Base-by-base conservation (phyloP, 2,329 filamentous ascomycete genomes). In the Pseudopithomyces chartarum region DNA sequence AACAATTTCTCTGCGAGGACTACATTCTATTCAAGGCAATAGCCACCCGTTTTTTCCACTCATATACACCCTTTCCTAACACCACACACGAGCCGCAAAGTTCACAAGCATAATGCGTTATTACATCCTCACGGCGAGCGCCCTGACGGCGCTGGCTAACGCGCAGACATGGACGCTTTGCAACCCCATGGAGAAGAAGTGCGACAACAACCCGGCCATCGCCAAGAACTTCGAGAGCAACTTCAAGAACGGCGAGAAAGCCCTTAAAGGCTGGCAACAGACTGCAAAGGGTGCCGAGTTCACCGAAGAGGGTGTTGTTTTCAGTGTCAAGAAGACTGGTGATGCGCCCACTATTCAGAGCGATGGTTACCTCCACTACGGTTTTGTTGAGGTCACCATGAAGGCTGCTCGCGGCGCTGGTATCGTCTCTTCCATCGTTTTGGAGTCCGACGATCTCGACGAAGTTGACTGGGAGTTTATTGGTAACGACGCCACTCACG, bases 391-490 rank as follows among this genome's bases (percentile, higher is more conserved):
- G 76, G 83, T 94, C 56, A 82, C 85, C 64, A 85, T 96, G 80
- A 91, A 91, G 79, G 90, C 90, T 3, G 87, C 92, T 0, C 78
- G 81, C 1, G 92, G 92, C 17, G 79, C 79, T 7, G 92, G 92
- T 50, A 88, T 97, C 60, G 85, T 97, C 66, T 92, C 88, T 68
- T 85, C 90, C 59, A 88, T 96, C 69, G 93, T 96, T 72, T 83
- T 94, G 75, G 83, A 95, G 63, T 94, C 90, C 49, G 89, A 95
- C 65, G 88, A 92, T 66, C 82, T 94, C 13, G 92, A 96, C 73
- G 91, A 96, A 77, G 87, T 96, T 39, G 92, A 97, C 71, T 94
- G 91, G 80, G 91, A 95, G 71, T 90, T 91, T 69, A 82, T 92
- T 56, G 91, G 91, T 44, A 83, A 83, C 55, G 88, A 91, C 69